Evolutionary conservation across 1,139 yeast genomes (phyloP).

Genomic region (Entelexis paramagnoliae): DNA sequence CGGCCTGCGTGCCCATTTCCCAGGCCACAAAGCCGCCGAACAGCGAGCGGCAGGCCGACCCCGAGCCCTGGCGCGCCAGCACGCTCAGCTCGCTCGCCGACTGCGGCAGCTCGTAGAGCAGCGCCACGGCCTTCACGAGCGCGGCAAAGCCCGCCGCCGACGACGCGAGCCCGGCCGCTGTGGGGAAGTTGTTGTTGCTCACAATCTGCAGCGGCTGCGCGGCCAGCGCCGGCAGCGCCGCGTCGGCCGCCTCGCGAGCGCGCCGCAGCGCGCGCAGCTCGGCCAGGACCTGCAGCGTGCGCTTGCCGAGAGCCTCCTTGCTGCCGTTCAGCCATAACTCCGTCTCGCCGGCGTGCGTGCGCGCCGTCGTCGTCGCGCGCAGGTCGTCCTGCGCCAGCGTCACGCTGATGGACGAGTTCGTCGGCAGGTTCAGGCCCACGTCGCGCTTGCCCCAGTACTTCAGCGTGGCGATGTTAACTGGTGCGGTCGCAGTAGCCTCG

Average conservation of each 20-base stretch:
- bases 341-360: constrained; percentile 57
- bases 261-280: constrained; percentile 63
- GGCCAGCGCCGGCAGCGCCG: constrained; percentile 51
- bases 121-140: constrained; percentile 74
- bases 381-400: constrained; percentile 84
- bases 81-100: constrained; percentile 74
- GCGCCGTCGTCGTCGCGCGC: constrained; percentile 81
- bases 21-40: constrained; percentile 98
- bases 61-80: constrained; percentile 96
- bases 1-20: constrained; percentile 75
- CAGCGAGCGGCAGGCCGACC: constrained; percentile 93
- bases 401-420: constrained; percentile 90
- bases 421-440: constrained; percentile 74
- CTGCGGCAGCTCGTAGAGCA: constrained; percentile 69
- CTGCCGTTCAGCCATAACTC: constrained; percentile 72
- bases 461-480: constrained; percentile 92
- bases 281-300: constrained; percentile 69
- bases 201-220: constrained; percentile 65
- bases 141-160: constrained; percentile 99
- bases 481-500: constrained; percentile 79
- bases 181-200: constrained; percentile 93
- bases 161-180: constrained; percentile 97
- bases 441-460: constrained; percentile 99
- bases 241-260: constrained; percentile 38
- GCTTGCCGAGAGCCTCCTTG: constrained; percentile 46